Evolutionary conservation across 176 grass and related monocot genomes (phyloP).

Genomic region (Aechmea fasciata): DNA sequence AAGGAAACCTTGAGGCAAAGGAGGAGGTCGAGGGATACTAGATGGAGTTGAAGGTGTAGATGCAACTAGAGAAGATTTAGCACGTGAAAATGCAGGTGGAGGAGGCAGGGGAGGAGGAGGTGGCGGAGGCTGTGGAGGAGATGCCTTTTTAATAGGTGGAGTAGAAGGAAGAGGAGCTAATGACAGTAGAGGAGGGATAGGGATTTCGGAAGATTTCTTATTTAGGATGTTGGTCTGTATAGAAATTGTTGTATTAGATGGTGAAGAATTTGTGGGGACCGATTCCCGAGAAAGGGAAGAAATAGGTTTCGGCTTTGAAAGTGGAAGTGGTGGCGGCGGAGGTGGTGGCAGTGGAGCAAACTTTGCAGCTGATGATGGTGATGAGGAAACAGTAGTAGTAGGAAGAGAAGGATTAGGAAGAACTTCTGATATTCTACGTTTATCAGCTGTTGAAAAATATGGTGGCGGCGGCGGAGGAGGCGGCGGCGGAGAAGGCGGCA

Average conservation of each 20-base stretch:
- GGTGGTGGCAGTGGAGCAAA: neutral
- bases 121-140: conserved; percentile 4
- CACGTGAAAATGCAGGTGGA: conserved; percentile 27
- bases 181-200: conserved; percentile 36
- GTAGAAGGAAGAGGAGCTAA: conserved; percentile 25
- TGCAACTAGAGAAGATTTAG: conserved; percentile 26
- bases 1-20: too few relatives aligned
- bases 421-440: conserved; percentile 15
- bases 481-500: neutral
- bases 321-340: neutral
- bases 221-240: conserved; percentile 14
- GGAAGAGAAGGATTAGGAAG: neutral
- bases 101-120: neutral
- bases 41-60: conserved; percentile 11
- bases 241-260: conserved; percentile 27
- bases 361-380: conserved; percentile 18
- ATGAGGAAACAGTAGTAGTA: conserved; percentile 20
- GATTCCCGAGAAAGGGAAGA: conserved; percentile 12
- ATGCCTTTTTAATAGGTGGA: conserved; percentile 21
- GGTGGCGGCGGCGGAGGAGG: neutral
- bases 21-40: neutral
- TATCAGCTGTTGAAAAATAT: conserved; percentile 21
- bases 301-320: conserved; percentile 12
- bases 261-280: conserved; percentile 2
- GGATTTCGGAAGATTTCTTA: conserved; percentile 22